These are phyloP conservation scores for Scorias spongiosa DNA, from an alignment of 2,329 filamentous ascomycete species.

Conservation along the genomic window DNA sequence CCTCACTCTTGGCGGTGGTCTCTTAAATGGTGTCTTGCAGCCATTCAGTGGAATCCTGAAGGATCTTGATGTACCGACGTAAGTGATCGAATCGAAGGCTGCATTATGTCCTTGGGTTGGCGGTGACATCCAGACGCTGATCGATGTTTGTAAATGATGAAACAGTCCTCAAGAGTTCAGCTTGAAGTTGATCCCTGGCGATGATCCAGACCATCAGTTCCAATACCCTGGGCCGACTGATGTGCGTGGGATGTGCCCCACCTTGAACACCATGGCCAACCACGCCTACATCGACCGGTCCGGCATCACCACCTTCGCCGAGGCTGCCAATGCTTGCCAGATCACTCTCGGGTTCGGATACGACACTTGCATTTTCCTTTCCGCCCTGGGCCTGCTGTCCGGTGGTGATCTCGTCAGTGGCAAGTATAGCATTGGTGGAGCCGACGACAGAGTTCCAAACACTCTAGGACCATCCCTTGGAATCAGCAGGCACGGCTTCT, in stretches of 20 bases:
- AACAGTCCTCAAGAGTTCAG: constrained; percentile 8
- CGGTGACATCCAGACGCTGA: too few species aligned
- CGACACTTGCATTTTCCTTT: constrained; percentile 12
- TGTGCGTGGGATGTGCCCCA: constrained; percentile 14
- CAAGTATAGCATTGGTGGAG: constrained; percentile 14
- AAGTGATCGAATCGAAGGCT: neutral
- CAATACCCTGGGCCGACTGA: constrained; percentile 7
- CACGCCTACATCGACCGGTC: constrained; percentile 15
- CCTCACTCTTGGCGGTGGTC: constrained; percentile 7
- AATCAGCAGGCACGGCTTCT: constrained; percentile 14
- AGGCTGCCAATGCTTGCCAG: constrained; percentile 16
- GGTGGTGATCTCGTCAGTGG: constrained; percentile 14
- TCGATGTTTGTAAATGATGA: too few species aligned
- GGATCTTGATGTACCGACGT: constrained; percentile 10
- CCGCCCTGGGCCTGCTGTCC: constrained; percentile 14
- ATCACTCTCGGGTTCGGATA: constrained; percentile 15
- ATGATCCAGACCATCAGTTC: constrained; percentile 12
- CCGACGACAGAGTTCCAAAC: constrained; percentile 13
- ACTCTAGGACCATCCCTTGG: constrained; percentile 15
- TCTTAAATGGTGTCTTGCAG: constrained; percentile 12
- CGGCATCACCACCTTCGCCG: constrained; percentile 15
- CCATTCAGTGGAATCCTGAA: constrained; percentile 11
- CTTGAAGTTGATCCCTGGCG: constrained; percentile 9
- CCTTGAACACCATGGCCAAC: constrained; percentile 16
- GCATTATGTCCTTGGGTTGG: too few species aligned